Conservation (phyloP, 257 asterid species). For the Solanum neorickii region DNA sequence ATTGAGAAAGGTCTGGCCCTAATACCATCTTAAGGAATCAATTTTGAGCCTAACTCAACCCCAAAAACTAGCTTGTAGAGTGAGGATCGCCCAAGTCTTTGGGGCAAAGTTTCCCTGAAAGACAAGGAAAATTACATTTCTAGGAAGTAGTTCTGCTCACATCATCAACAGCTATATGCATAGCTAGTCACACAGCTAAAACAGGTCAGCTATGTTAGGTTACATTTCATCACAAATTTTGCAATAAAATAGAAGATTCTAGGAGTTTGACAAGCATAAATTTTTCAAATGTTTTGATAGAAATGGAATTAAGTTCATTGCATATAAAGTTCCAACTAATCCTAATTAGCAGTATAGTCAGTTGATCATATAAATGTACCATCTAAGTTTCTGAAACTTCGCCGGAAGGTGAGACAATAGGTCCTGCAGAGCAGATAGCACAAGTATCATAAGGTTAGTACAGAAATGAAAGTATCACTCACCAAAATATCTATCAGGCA, state of each 20-base stretch:
- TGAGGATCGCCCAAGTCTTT: neutral
- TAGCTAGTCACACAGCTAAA: neutral
- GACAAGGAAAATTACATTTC: neutral
- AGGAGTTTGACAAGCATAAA: neutral
- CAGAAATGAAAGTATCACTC: neutral
- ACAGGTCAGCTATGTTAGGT: neutral
- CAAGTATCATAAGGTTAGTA: neutral
- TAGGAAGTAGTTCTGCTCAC: neutral
- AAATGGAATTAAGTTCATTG: neutral
- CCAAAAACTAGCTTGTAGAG: neutral
- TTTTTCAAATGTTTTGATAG: neutral
- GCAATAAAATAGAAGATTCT: neutral
- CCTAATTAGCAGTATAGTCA: neutral
- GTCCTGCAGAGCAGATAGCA: constrained; percentile 50
- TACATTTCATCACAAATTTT: neutral
- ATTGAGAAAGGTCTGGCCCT: neutral
- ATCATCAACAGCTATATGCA: neutral
- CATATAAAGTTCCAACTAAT: neutral
- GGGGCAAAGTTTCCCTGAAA: neutral
- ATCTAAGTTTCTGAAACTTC: constrained; percentile 77
- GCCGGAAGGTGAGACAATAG: constrained; percentile 60
- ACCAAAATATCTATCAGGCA: neutral
- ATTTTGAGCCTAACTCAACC: neutral
- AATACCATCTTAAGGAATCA: neutral
- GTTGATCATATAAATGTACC: constrained; percentile 31